These are phyloP conservation scores for Aureobasidium melanogenum DNA, from an alignment of 2,329 filamentous ascomycete species.

Conservation along the genomic window DNA sequence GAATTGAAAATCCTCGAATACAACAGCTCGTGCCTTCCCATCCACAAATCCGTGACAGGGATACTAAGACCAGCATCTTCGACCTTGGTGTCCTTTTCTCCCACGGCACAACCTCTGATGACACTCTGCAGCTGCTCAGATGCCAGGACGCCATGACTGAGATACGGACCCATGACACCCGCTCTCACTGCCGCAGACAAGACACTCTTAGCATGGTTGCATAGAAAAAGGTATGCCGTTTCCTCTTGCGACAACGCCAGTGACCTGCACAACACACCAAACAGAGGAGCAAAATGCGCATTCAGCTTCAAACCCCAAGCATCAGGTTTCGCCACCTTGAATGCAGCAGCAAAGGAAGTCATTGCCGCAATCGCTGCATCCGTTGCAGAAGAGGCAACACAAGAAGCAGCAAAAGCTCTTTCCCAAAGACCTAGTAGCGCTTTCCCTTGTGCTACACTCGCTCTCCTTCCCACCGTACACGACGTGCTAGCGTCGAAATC, in stretches of 20 bases:
- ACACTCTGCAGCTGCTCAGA: slow-evolving; percentile 47
- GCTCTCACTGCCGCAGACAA: slow-evolving; percentile 69
- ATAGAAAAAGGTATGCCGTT: slow-evolving; percentile 65
- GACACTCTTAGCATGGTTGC: slow-evolving; percentile 67
- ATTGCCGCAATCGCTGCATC: not conserved
- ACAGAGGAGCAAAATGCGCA: slow-evolving; percentile 63
- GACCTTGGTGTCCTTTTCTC: slow-evolving; percentile 49
- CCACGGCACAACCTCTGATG: slow-evolving; percentile 49
- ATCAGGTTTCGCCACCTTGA: not conserved
- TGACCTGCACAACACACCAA: slow-evolving; percentile 57
- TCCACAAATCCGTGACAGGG: slow-evolving; percentile 73
- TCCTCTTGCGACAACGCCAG: slow-evolving; percentile 53
- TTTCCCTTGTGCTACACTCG: slow-evolving; percentile 65
- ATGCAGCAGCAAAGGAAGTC: not conserved
- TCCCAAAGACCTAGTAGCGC: slow-evolving; percentile 72
- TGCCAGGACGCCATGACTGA: slow-evolving; percentile 65
- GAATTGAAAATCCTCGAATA: slow-evolving; percentile 86
- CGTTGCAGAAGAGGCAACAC: not conserved
- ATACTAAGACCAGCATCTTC: slow-evolving; percentile 66
- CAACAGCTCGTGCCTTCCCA: slow-evolving; percentile 71
- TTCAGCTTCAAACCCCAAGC: slow-evolving; percentile 15
- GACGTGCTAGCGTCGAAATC: slow-evolving; percentile 65
- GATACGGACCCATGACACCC: slow-evolving; percentile 71
- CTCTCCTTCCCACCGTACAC: slow-evolving; percentile 70
- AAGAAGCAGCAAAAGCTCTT: slow-evolving; percentile 20